These are phyloP conservation scores for Lodderomyces parapsilosis DNA, from an alignment of 1,139 yeast species.

Conservation along the genomic window DNA sequence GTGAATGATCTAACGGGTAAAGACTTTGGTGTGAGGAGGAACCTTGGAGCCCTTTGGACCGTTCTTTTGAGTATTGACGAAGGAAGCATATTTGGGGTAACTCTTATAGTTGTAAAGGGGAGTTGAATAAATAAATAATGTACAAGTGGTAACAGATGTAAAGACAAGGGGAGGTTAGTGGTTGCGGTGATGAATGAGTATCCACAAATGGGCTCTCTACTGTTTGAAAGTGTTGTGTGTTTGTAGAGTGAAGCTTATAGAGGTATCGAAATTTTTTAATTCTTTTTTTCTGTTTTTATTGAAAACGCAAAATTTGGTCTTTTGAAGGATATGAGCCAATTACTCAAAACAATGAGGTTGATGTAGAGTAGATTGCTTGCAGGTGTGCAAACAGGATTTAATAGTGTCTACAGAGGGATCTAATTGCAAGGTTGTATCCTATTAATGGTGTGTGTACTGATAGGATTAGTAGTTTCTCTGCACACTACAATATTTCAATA, in stretches of 20 bases:
- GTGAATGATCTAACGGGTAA: slow-evolving; percentile 9
- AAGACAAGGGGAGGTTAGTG: background rate
- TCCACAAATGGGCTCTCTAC: background rate
- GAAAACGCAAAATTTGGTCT: no score
- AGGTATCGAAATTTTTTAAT: background rate
- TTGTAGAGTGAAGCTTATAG: background rate
- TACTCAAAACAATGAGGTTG: no score
- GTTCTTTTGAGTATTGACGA: slow-evolving; percentile 3
- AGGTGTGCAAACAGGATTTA: no score
- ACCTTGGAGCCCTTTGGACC: slow-evolving; percentile 4
- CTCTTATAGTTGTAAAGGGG: background rate
- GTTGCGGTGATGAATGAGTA: background rate
- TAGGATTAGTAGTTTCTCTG: no score
- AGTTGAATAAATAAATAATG: background rate
- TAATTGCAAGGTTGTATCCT: no score
- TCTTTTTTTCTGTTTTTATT: background rate
- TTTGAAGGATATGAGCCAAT: no score
- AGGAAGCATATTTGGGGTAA: background rate
- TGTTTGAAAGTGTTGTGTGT: background rate
- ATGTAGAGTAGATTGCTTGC: no score
- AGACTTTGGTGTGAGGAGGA: background rate
- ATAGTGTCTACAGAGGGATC: no score
- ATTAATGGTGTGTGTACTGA: no score
- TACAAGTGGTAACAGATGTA: background rate
- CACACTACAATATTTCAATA: background rate